Conservation (phyloP, 345 rosid genomes). For the Boechera retrofracta region DNA sequence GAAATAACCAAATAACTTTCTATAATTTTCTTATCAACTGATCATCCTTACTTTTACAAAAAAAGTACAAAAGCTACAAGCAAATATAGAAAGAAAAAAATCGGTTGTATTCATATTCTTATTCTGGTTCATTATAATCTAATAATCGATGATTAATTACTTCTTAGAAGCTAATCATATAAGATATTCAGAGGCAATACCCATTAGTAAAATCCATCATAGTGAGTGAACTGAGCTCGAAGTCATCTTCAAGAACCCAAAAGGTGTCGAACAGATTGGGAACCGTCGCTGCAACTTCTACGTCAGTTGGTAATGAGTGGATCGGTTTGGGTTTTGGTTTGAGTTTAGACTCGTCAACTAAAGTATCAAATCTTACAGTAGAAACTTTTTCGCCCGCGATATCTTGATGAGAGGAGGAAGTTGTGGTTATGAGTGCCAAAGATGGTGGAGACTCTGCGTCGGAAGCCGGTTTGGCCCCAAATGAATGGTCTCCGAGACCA, state of each 20-base stretch:
- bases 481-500: slow-evolving; percentile 42
- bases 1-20: slow-evolving; percentile 6
- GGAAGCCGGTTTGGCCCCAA: slow-evolving; percentile 20
- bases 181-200: slow-evolving; percentile 36
- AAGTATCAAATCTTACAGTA: slow-evolving; percentile 11
- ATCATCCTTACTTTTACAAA: slow-evolving; percentile 27
- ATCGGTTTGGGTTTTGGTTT: slow-evolving; percentile 24
- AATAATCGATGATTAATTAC: slow-evolving; percentile 9
- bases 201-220: slow-evolving; percentile 53
- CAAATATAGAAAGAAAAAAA: background rate
- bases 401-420: slow-evolving; percentile 31
- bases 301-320: slow-evolving; percentile 16
- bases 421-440: slow-evolving; percentile 24
- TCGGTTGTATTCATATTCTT: slow-evolving; percentile 19
- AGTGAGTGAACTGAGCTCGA: slow-evolving; percentile 47
- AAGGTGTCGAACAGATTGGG: slow-evolving; percentile 41
- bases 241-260: slow-evolving; percentile 50
- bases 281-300: slow-evolving; percentile 35
- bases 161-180: slow-evolving; percentile 23
- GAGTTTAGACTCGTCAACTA: slow-evolving; percentile 22
- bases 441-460: slow-evolving; percentile 23
- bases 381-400: background rate
- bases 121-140: slow-evolving; percentile 30
- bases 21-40: slow-evolving; percentile 3
- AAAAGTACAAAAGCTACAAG: slow-evolving; percentile 14